phyloP scores from a whole-genome alignment of 139 green algal genomes.

The Penium margaritaceum region DNA sequence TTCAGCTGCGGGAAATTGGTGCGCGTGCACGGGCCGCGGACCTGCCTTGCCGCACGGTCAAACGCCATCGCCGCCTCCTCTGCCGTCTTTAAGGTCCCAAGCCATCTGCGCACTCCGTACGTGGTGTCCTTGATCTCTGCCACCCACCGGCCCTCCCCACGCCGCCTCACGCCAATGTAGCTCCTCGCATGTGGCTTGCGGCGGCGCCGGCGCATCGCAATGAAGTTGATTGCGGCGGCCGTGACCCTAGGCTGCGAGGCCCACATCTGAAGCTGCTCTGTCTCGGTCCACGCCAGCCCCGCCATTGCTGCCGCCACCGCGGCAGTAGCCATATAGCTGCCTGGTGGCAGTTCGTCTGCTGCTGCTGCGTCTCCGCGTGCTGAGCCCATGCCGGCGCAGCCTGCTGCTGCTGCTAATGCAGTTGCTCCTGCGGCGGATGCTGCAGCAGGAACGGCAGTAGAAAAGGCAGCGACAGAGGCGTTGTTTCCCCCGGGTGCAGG shows the following conservation, averaged over 20 bases:
- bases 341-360: background rate
- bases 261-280: background rate
- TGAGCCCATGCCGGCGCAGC: no score
- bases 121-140: slow-evolving; percentile 12
- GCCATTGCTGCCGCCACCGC: no score
- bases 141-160: slow-evolving; percentile 23
- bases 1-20: slow-evolving; percentile 58
- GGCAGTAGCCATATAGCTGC: background rate
- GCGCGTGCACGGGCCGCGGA: slow-evolving; percentile 56
- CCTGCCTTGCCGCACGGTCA: slow-evolving; percentile 49
- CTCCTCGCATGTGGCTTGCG: slow-evolving; percentile 3
- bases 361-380: background rate
- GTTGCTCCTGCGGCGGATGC: no score
- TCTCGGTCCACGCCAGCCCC: no score
- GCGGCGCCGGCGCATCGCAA: background rate
- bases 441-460: no score
- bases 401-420: no score
- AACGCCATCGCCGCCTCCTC: slow-evolving; percentile 38
- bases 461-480: no score
- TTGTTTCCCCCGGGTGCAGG: background rate
- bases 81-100: slow-evolving; percentile 20
- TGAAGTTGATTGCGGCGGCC: background rate
- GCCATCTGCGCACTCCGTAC: slow-evolving; percentile 14
- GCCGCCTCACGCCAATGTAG: slow-evolving; percentile 22
- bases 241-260: background rate